Evolutionary conservation across 108 stramenopile species (phyloP), one percentile per base, ranked within the genome.

Genomic region (Bacterosira constricta): DNA sequence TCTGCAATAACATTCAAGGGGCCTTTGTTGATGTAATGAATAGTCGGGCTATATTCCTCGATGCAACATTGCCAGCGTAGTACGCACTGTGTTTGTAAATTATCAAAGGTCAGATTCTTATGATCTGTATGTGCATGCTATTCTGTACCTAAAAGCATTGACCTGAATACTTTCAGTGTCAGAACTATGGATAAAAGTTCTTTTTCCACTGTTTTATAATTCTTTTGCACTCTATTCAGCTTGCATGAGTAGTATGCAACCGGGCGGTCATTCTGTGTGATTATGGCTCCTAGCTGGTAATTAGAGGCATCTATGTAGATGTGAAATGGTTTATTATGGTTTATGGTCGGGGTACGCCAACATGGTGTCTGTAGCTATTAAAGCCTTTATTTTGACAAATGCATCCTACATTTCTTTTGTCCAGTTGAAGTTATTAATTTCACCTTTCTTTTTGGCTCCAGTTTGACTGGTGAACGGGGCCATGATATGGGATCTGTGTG

Each of bases 261-360:
- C 1, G 84, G 84, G 29, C 52, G 54, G 0, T 51, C 68, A n/a
- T 81, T 46, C 41, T 87, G 86, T 11, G 66, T 41, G 35, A 87
- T 79, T 6, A 49, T 52, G 0, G 67, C 55, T 6, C 82, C 82
- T 7, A 85, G 11, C 42, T 85, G 80, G 17, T 68, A 73, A 35
- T 85, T 59, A 18, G 63, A 59, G 2, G 84, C 75, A 62, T 88
- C 77, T 17, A 23, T 63, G n/a, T 83, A 60, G 27, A 88, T 74
- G n/a, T 72, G 36, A 62, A 85, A 88, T 9, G 69, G 81, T 30
- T 67, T 30, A 32, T 80, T 63, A 36, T 71, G 66, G 63, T 88
- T 63, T 2, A 36, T 71, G 66, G 63, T 88, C 56, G 1, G 84
- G 75, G 57, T 70, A 85, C 1, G 55, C 35, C 7, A 80, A 20